phyloP scores from a whole-genome alignment of 331 rosid genomes.

The Malus hybrid region DNA sequence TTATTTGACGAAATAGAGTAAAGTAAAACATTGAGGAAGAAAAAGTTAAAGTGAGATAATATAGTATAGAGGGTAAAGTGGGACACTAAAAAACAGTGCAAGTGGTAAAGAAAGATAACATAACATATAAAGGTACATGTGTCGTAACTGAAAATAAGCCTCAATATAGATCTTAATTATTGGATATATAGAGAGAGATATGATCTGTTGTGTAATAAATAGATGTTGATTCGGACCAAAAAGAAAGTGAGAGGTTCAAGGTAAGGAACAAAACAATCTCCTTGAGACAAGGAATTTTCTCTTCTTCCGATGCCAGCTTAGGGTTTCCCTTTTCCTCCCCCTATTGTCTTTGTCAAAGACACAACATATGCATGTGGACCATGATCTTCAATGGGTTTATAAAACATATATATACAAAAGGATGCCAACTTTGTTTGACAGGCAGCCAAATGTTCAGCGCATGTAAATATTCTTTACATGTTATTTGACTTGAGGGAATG shows the following conservation, averaged over 20 bases:
- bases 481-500: slow-evolving; percentile 1
- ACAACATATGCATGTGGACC: slow-evolving; percentile 30
- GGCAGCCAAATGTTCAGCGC: slow-evolving; percentile 1
- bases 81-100: too few species aligned
- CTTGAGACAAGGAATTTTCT: slow-evolving; percentile 44
- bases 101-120: too few species aligned
- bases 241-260: neutral
- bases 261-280: slow-evolving; percentile 9
- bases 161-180: too few species aligned
- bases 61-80: too few species aligned
- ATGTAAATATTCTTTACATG: neutral
- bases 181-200: too few species aligned
- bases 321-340: slow-evolving; percentile 4
- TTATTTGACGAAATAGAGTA: too few species aligned
- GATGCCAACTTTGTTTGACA: slow-evolving; percentile 3
- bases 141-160: too few species aligned
- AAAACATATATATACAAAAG: neutral
- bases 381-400: slow-evolving; percentile 29
- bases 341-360: slow-evolving; percentile 1
- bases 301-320: slow-evolving; percentile 38
- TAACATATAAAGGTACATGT: too few species aligned
- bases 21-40: too few species aligned
- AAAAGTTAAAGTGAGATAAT: too few species aligned
- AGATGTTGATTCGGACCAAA: too few species aligned
- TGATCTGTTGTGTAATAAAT: too few species aligned